Evolutionary conservation across 495 filamentous ascomycete species (phyloP), one percentile per base, ranked within the genome.

Genomic region (Penicillium goetzii): DNA sequence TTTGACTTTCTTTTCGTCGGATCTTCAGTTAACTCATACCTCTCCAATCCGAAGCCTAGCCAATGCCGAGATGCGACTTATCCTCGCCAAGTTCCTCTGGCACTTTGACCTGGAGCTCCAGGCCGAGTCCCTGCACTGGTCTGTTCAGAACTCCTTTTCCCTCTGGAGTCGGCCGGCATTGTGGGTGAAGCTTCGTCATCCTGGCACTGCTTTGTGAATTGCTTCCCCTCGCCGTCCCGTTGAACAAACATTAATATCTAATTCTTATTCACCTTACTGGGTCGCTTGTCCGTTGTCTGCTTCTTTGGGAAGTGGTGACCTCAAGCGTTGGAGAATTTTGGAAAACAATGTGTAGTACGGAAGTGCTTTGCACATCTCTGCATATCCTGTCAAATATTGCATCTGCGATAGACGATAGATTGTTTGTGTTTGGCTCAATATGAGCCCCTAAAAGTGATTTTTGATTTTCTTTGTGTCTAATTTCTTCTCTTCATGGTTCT

Each of bases 21-120:
- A 51, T 12, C 15, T 30, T 21, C 69, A 32, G 74, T 21, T 47
- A 47, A 47, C 43, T 12, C 11, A 4, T 25, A 12, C 9, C 17
- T 8, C 21, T 25, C 10, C 12, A 4, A 25, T 14, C 19, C 21
- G 3, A 47, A 47, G 43, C 19, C 43, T 88, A 12, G 85, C 84
- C 0, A 80, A 80, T 63, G 78, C 80, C 2, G 84, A 87, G 65
- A 80, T 85, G 76, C 74, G 83, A 8, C 61, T 86, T 0, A 76
- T 84, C 33, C 62, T 86, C 1, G 72, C 81, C 12, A 83, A 83
- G 41, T 52, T 86, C 14, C 45, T 86, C 1, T 86, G 77, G 77
- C 65, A 72, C 34, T 86, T 85, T 66, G 83, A 87, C 56, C 63
- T 87, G 4, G 75, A 80, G 59, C 50, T 76, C 2, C 68, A 72